A percentile compares a stretch with the other conserved stretches of the same genome.
Evolutionary conservation across 192 early-diverging fungal species (phyloP).

Genomic region (Backusella liffmaniae): DNA sequence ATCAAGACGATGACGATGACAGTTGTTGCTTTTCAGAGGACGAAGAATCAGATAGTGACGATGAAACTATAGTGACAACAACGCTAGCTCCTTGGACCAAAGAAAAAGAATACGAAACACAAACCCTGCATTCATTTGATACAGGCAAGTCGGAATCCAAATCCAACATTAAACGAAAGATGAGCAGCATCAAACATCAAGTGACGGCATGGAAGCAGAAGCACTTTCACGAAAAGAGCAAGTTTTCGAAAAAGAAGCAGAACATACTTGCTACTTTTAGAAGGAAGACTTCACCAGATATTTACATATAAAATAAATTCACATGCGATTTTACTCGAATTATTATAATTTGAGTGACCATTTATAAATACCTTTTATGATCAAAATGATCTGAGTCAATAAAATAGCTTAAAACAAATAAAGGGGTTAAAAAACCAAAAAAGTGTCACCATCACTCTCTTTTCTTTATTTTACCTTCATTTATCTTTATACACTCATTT

Average conservation of each 20-base stretch:
- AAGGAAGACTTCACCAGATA: not conserved
- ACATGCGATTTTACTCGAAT: not conserved
- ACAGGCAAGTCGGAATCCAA: not conserved
- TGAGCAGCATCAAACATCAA: not conserved
- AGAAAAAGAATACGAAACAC: not conserved
- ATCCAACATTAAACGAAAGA: not conserved
- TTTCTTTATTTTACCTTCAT: not conserved
- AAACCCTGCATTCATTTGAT: slow-evolving; percentile 7
- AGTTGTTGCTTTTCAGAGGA: not conserved
- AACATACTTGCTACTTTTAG: not conserved
- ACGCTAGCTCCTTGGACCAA: not conserved
- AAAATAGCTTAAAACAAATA: slow-evolving; percentile 1
- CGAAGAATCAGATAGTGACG: not conserved
- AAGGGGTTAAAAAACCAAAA: not conserved
- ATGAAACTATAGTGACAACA: not conserved
- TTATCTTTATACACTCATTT: not conserved
- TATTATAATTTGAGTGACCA: not conserved
- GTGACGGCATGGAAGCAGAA: not conserved
- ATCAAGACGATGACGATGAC: not conserved
- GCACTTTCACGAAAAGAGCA: not conserved
- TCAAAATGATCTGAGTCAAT: not conserved
- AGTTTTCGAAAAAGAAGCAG: not conserved
- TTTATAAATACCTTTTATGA: not conserved
- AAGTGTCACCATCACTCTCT: not conserved
- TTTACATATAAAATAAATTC: not conserved